phyloP scores from a whole-genome alignment of 345 rosid species.

The Schrenkiella parvula region DNA sequence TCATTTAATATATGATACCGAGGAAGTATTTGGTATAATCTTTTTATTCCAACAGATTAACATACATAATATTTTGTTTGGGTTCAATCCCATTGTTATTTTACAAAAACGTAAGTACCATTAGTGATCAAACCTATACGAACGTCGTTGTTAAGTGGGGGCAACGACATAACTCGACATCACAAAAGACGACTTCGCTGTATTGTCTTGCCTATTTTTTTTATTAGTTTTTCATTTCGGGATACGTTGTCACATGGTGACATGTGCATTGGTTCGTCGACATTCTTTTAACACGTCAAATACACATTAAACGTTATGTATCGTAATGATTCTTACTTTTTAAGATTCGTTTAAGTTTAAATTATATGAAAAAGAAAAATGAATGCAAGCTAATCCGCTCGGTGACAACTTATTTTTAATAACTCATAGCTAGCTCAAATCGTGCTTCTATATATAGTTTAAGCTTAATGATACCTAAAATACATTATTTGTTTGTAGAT shows the following conservation, averaged over 20 bases:
- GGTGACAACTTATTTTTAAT: neutral
- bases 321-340: neutral
- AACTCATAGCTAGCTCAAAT: neutral
- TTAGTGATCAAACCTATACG: neutral
- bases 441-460: constrained; percentile 5
- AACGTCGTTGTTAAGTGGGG: constrained; percentile 27
- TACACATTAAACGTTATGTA: neutral
- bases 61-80: no score
- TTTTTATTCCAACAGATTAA: no score
- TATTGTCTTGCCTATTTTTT: constrained; percentile 25
- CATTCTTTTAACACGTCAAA: constrained; percentile 21
- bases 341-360: neutral
- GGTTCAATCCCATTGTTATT: no score
- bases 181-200: constrained; percentile 26
- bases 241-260: constrained; percentile 32
- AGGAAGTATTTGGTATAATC: no score
- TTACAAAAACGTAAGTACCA: neutral
- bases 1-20: no score
- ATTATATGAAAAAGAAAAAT: neutral
- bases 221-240: neutral
- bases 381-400: neutral
- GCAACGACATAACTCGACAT: constrained; percentile 6
- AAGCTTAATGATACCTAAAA: neutral
- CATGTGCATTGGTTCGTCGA: constrained; percentile 32
- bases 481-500: neutral